Percentiles rank a stretch among this genome's conserved stretches.
phyloP scores from a whole-genome alignment of 257 asterid species.

The Mitragyna speciosa region DNA sequence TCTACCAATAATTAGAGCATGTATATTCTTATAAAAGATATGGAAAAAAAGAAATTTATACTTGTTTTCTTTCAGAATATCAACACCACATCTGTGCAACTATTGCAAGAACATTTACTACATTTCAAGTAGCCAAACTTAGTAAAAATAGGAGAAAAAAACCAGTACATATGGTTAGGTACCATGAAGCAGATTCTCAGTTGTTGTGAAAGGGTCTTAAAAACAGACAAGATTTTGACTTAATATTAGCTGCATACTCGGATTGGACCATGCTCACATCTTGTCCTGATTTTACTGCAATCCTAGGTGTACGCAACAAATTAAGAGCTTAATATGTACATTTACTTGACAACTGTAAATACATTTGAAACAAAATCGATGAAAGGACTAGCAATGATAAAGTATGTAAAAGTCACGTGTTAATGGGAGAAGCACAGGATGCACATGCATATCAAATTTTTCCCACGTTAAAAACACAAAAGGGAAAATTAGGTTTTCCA shows the following conservation, averaged over 20 bases:
- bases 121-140: background rate
- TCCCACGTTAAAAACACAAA: conserved; percentile 10
- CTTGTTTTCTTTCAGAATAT: no score
- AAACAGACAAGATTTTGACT: background rate
- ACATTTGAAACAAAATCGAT: background rate
- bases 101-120: background rate
- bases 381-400: background rate
- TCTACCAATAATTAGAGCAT: background rate
- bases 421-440: conserved; percentile 9
- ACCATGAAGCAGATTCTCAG: background rate
- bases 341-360: background rate
- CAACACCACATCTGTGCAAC: background rate
- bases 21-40: no score
- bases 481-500: conserved; percentile 28
- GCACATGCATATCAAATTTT: conserved; percentile 31
- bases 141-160: no score
- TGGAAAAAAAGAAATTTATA: no score
- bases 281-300: conserved; percentile 1
- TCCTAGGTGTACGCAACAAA: conserved; percentile 1
- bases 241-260: conserved; percentile 6
- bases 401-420: conserved; percentile 17
- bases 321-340: no score
- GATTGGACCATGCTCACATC: conserved; percentile 11
- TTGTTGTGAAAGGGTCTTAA: background rate
- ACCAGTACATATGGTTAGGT: background rate